Conservation (phyloP, 495 filamentous ascomycete genomes). For the Aspergillus ostianus region DNA sequence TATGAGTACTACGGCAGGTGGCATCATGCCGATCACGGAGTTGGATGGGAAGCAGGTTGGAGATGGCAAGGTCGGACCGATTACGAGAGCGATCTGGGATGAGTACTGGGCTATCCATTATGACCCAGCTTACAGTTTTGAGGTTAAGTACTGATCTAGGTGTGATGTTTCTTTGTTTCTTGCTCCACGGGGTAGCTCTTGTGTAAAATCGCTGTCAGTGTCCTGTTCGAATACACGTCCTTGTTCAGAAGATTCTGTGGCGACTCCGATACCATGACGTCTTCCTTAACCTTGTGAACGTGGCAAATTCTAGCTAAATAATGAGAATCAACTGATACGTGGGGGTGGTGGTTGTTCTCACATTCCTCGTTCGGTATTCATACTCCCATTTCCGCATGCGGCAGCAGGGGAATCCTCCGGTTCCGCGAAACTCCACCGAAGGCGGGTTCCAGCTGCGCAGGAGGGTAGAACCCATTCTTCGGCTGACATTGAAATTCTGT, state of each 20-base stretch:
- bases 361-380: neutral
- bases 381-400: neutral
- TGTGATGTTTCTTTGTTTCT: neutral
- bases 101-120: constrained; percentile 38
- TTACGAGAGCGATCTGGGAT: constrained; percentile 41
- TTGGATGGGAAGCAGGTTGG: constrained; percentile 34
- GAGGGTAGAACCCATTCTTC: too few relatives aligned
- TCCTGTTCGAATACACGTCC: neutral
- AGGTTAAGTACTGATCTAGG: constrained; percentile 1
- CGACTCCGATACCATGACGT: too few relatives aligned
- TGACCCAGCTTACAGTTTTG: constrained; percentile 26
- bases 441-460: too few relatives aligned
- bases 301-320: too few relatives aligned
- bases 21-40: constrained; percentile 37
- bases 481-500: neutral
- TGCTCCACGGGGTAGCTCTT: neutral
- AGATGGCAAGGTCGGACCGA: constrained; percentile 30
- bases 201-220: neutral
- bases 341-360: too few relatives aligned
- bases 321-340: too few relatives aligned
- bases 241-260: neutral
- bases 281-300: too few relatives aligned
- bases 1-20: constrained; percentile 38
- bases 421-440: too few relatives aligned
- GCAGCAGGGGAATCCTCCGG: neutral